phyloP scores from a whole-genome alignment of 2,329 filamentous ascomycete species.

The Penicillium fuscoglaucum region DNA sequence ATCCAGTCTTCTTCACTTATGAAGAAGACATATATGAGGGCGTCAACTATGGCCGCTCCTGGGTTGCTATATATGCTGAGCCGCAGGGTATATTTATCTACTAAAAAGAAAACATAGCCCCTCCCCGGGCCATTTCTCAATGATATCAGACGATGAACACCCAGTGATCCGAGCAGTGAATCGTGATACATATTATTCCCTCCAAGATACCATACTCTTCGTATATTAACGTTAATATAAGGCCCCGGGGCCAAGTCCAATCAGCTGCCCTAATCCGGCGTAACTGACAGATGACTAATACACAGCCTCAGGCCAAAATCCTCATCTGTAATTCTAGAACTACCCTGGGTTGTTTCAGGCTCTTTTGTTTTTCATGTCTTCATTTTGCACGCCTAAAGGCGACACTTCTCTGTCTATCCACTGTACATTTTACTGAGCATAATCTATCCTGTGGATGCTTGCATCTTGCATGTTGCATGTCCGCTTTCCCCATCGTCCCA shows the following conservation, averaged over 20 bases:
- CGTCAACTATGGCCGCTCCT: not conserved
- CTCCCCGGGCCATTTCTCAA: not conserved
- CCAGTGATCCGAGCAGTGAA: not conserved
- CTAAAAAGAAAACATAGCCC: not conserved
- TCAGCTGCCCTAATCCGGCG: constrained; percentile 3
- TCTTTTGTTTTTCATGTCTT: not conserved
- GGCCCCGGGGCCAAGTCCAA: not conserved
- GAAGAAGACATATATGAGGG: not conserved
- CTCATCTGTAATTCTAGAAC: not conserved
- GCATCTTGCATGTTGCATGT: constrained; percentile 27
- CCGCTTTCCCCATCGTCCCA: constrained; percentile 13
- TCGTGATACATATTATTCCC: not conserved
- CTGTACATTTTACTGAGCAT: not conserved
- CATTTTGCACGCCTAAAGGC: constrained; percentile 1
- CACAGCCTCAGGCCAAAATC: not conserved
- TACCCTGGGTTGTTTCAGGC: constrained; percentile 2
- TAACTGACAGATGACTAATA: constrained; percentile 1
- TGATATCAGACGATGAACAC: not conserved
- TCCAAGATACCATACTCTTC: too few relatives aligned
- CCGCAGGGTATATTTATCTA: not conserved
- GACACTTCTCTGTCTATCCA: not conserved
- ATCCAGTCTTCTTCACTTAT: not conserved
- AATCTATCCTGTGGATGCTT: constrained; percentile 10
- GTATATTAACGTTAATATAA: not conserved
- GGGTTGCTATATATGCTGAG: not conserved